phyloP scores from a whole-genome alignment of 345 rosid genomes.

The Mallotus nudiflorus region DNA sequence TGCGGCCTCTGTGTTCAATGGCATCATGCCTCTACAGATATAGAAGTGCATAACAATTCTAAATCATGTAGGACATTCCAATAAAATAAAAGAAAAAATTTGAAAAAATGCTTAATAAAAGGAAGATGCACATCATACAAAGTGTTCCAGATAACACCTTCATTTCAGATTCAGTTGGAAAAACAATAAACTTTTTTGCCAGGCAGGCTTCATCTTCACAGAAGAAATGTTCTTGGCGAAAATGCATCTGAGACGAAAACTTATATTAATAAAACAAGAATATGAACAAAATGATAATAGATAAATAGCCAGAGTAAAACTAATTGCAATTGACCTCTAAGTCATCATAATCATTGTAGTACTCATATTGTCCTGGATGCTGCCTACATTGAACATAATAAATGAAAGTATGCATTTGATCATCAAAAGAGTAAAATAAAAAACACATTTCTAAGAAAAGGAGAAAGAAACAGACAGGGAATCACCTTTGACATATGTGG shows the following conservation, averaged over 20 bases:
- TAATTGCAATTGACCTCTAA: constrained; percentile 21
- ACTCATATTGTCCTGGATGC: constrained; percentile 30
- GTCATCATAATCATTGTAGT: constrained; percentile 24
- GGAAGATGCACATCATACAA: neutral
- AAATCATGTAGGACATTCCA: neutral
- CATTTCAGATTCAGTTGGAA: constrained; percentile 26
- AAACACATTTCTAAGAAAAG: neutral
- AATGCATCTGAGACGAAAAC: constrained; percentile 21
- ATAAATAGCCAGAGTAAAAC: neutral
- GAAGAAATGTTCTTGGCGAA: constrained; percentile 24
- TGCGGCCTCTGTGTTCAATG: constrained; percentile 26
- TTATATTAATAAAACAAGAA: constrained; percentile 3
- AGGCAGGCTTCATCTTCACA: constrained; percentile 34
- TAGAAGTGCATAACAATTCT: neutral
- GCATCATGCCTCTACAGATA: constrained; percentile 27
- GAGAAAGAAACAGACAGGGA: neutral
- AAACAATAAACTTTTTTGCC: constrained; percentile 30
- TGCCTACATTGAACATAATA: constrained; percentile 17
- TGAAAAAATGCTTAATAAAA: neutral
- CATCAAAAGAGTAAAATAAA: neutral
- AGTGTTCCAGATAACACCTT: constrained; percentile 15
- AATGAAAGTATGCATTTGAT: neutral
- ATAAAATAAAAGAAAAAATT: neutral
- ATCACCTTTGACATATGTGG: constrained; percentile 31
- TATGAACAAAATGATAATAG: neutral